Percentiles rank a stretch among this genome's conserved stretches.
Conservation (phyloP, 441 rosid genomes). For the Corymbia citriodora region DNA sequence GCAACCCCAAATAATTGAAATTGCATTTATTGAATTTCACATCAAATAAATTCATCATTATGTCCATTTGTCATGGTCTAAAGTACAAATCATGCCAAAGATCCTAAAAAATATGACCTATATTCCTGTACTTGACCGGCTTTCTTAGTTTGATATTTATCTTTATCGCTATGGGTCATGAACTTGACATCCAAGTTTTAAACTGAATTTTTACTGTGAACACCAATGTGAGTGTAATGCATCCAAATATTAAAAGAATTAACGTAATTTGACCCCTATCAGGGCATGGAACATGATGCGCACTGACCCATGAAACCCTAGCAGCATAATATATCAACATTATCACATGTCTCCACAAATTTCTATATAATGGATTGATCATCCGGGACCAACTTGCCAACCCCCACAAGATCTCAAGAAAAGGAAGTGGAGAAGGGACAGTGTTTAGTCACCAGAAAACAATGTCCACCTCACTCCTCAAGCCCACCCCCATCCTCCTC, state of each 20-base stretch:
- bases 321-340: not conserved
- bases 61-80: not conserved
- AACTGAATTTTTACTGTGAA: not conserved
- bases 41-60: not conserved
- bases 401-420: not conserved
- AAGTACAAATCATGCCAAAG: not conserved
- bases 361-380: not conserved
- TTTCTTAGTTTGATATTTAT: not conserved
- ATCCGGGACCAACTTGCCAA: not conserved
- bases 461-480: not conserved
- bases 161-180: not conserved
- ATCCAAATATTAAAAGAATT: not conserved
- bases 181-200: too few species aligned
- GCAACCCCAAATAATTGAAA: not conserved
- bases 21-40: not conserved
- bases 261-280: not conserved
- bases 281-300: not conserved
- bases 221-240: not conserved
- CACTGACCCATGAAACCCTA: not conserved
- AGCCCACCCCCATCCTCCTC: conserved; percentile 15
- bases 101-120: not conserved
- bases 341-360: not conserved
- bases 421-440: not conserved
- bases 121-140: not conserved
- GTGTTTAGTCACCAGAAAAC: not conserved